Conservation (phyloP, 2,329 filamentous ascomycete genomes). For the Penicillium hesseltinei region DNA sequence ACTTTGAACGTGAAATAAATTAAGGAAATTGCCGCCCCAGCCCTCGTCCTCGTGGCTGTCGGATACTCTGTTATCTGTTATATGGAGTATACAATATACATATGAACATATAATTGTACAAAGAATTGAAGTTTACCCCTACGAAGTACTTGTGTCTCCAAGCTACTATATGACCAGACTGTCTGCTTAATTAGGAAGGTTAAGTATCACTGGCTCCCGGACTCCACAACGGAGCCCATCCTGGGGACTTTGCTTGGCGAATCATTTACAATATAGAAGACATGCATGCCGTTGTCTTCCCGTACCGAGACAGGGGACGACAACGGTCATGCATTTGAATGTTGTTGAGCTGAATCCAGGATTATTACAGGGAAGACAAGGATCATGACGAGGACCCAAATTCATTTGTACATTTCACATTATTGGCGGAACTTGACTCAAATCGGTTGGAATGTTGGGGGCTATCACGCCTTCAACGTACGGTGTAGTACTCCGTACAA, state of each 20-base stretch:
- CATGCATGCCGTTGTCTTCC: neutral
- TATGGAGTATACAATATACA: neutral
- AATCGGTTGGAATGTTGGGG: neutral
- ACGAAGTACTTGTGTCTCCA: neutral
- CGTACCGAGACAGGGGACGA: neutral
- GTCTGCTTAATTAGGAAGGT: slow-evolving; percentile 3
- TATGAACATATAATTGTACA: neutral
- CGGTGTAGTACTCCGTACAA: neutral
- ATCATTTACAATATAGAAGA: neutral
- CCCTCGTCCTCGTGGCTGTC: neutral
- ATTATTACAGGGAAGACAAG: neutral
- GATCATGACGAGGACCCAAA: neutral
- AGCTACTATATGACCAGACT: neutral
- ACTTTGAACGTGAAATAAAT: neutral
- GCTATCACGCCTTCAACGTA: neutral
- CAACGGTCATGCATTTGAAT: slow-evolving; percentile 7
- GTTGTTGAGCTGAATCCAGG: neutral
- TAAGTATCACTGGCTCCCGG: neutral
- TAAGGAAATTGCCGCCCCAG: neutral
- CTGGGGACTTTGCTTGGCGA: neutral
- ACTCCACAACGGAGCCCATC: neutral
- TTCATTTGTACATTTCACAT: neutral
- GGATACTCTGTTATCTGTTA: neutral
- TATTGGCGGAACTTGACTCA: neutral
- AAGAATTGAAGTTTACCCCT: neutral